phyloP scores from a whole-genome alignment of 805 yeast genomes.

The Candida sakaeoensis region DNA sequence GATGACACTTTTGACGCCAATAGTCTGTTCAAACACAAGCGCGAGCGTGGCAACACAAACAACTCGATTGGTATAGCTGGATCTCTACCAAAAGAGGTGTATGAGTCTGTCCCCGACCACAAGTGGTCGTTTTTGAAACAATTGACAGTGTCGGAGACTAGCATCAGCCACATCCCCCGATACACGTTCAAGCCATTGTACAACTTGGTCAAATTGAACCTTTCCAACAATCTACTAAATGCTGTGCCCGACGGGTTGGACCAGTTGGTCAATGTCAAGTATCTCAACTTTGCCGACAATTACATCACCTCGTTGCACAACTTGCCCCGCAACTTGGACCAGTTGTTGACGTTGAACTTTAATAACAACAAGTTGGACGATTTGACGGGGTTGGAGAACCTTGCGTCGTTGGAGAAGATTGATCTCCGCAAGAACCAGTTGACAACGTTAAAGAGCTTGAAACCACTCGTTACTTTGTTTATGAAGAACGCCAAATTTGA shows the following conservation, averaged over 20 bases:
- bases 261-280: conserved; percentile 44
- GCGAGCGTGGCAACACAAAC: conserved; percentile 23
- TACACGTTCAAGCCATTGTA: conserved; percentile 36
- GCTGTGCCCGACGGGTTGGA: conserved; percentile 52
- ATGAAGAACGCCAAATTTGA: conserved; percentile 30
- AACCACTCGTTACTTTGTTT: conserved; percentile 34
- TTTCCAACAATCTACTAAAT: conserved; percentile 51
- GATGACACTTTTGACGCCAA: conserved; percentile 17
- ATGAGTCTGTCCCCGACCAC: conserved; percentile 25
- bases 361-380: conserved; percentile 44
- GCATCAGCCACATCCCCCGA: conserved; percentile 32
- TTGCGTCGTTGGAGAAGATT: conserved; percentile 43
- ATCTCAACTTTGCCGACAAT: conserved; percentile 42
- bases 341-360: conserved; percentile 45
- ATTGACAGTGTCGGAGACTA: conserved; percentile 38
- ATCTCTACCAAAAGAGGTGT: conserved; percentile 22
- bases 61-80: conserved; percentile 20
- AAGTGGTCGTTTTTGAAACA: conserved; percentile 42
- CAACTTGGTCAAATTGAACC: conserved; percentile 46
- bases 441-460: conserved; percentile 26
- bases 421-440: conserved; percentile 51
- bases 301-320: conserved; percentile 31
- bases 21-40: conserved; percentile 22
- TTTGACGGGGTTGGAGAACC: conserved; percentile 43
- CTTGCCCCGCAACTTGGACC: conserved; percentile 31